These are phyloP conservation scores for Starmerella roubikii DNA, from an alignment of 805 yeast genomes.

Conservation along the genomic window DNA sequence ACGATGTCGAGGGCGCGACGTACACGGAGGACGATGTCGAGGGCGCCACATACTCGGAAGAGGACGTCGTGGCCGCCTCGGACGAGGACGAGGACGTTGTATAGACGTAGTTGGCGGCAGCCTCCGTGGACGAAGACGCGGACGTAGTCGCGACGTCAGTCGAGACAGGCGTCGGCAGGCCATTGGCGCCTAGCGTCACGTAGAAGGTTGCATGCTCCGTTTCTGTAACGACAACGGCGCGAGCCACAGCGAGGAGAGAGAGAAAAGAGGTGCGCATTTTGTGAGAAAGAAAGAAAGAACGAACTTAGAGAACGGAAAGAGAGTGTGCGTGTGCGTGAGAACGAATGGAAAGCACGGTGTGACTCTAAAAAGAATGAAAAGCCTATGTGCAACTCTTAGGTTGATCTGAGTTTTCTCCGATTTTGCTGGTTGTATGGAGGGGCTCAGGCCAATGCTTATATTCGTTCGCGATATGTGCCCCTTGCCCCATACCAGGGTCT, in stretches of 20 bases:
- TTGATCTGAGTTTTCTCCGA: no score
- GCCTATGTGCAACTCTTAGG: no score
- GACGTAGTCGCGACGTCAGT: not conserved
- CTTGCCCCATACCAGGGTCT: not conserved
- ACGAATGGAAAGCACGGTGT: not conserved
- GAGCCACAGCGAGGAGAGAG: slow-evolving; percentile 14
- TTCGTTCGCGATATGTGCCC: not conserved
- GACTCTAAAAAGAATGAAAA: not conserved
- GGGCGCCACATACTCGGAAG: not conserved
- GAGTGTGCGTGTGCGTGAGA: not conserved
- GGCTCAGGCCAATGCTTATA: not conserved
- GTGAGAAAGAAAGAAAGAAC: not conserved
- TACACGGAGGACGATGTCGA: slow-evolving; percentile 6
- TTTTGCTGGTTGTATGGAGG: no score
- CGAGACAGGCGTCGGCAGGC: not conserved
- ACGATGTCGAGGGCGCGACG: slow-evolving; percentile 18
- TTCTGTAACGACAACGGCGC: slow-evolving; percentile 17
- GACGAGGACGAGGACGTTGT: not conserved
- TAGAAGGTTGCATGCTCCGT: slow-evolving; percentile 17
- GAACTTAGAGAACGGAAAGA: not conserved
- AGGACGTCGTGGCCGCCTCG: not conserved
- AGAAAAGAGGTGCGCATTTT: slow-evolving; percentile 4
- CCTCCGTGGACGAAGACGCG: not conserved
- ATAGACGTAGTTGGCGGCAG: not conserved
- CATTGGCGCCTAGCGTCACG: slow-evolving; percentile 14